Percentiles rank a stretch among this genome's conserved stretches.
phyloP scores from a whole-genome alignment of 768 basidiomycete genomes.

The Rhodotorula taiwanensis region DNA sequence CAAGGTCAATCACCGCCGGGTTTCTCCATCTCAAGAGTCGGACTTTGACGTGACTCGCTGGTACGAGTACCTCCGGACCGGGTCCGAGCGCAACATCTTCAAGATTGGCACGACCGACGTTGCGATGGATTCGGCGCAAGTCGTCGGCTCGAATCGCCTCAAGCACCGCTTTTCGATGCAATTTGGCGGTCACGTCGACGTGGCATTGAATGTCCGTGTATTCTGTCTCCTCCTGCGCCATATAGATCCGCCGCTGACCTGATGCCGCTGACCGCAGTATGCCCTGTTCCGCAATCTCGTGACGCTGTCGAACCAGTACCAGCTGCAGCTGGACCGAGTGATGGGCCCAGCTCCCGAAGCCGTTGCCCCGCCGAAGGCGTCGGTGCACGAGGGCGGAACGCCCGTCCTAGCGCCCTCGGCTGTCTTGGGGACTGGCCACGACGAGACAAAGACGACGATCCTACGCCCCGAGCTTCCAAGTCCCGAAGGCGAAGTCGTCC shows the following conservation, averaged over 20 bases:
- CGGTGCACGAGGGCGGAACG: constrained; percentile 65
- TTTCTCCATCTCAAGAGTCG: constrained; percentile 23
- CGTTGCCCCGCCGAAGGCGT: constrained; percentile 78
- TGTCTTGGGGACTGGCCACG: neutral
- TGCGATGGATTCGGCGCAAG: constrained; percentile 24
- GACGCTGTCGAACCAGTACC: constrained; percentile 11
- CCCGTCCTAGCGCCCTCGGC: constrained; percentile 44
- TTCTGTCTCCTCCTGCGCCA: neutral
- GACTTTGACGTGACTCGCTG: constrained; percentile 16
- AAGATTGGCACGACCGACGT: constrained; percentile 18
- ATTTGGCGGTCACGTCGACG: constrained; percentile 21
- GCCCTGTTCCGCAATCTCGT: constrained; percentile 13
- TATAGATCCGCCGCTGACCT: too few relatives aligned
- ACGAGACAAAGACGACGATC: neutral
- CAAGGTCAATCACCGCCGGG: constrained; percentile 14
- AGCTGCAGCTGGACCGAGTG: constrained; percentile 17
- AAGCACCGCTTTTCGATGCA: constrained; percentile 22
- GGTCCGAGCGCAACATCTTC: constrained; percentile 26
- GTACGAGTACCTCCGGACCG: constrained; percentile 23
- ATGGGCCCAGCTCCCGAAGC: constrained; percentile 57
- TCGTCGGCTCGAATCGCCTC: neutral
- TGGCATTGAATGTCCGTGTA: constrained; percentile 22
- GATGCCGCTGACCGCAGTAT: neutral
- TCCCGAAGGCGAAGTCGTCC: neutral
- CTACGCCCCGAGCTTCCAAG: neutral